Evolutionary conservation across 2,329 filamentous ascomycete species (phyloP).

Genomic region (Hansfordia pulvinata): DNA sequence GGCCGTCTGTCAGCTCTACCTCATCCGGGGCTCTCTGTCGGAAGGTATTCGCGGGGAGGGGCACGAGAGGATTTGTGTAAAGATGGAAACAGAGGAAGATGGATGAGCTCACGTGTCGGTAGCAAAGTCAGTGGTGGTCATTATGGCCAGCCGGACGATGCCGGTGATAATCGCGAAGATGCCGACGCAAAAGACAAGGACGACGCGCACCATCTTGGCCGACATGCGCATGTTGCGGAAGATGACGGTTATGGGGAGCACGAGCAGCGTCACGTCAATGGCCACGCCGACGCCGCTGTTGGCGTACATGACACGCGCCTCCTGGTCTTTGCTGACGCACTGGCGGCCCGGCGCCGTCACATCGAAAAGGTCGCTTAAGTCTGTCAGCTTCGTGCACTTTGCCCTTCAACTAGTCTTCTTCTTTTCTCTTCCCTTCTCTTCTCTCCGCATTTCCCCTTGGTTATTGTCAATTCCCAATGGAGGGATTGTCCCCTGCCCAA

Average conservation of each 20-base stretch:
- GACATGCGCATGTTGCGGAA: conserved; percentile 21
- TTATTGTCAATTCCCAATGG: too few species aligned
- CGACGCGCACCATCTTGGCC: conserved; percentile 17
- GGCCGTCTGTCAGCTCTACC: not conserved
- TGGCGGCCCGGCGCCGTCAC: conserved; percentile 9
- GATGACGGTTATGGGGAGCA: conserved; percentile 22
- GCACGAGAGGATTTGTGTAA: too few species aligned
- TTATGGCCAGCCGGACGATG: conserved; percentile 22
- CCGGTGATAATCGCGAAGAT: conserved; percentile 22
- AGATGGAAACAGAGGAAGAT: not conserved
- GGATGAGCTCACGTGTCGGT: conserved; percentile 16
- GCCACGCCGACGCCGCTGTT: conserved; percentile 17
- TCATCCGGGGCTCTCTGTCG: not conserved
- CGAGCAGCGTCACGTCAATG: conserved; percentile 20
- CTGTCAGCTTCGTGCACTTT: too few species aligned
- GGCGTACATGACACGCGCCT: conserved; percentile 13
- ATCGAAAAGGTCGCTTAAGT: conserved; percentile 5
- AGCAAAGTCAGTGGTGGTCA: conserved; percentile 16
- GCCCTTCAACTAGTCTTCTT: too few species aligned
- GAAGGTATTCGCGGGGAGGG: not conserved
- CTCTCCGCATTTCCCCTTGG: too few species aligned
- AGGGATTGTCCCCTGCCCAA: too few species aligned
- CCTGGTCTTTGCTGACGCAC: conserved; percentile 11
- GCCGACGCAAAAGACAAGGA: conserved; percentile 22
- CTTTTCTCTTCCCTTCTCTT: too few species aligned